These are phyloP conservation scores for Bauhinia variegata DNA, from an alignment of 306 rosid species.

Conservation along the genomic window DNA sequence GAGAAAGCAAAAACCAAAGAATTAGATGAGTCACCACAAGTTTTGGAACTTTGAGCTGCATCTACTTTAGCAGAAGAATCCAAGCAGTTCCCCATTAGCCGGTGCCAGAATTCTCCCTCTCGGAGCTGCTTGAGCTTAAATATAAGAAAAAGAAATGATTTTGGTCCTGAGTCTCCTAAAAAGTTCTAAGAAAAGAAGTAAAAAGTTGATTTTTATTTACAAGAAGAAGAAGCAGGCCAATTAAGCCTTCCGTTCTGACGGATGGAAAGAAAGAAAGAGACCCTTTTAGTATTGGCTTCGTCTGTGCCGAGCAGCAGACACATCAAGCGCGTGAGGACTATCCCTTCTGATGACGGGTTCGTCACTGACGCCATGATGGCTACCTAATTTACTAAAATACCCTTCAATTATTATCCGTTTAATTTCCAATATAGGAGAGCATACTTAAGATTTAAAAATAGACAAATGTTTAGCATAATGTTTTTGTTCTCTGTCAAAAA, in stretches of 20 bases:
- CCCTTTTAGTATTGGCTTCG: conserved; percentile 30
- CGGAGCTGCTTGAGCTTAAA: conserved; percentile 14
- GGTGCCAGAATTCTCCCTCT: neutral
- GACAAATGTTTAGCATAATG: too few relatives aligned
- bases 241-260: neutral
- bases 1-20: neutral
- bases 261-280: conserved; percentile 7
- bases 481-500: too few relatives aligned
- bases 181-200: neutral
- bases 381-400: conserved; percentile 13
- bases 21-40: conserved; percentile 52
- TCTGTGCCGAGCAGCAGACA: conserved; percentile 10
- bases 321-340: conserved; percentile 40
- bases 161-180: neutral
- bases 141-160: neutral
- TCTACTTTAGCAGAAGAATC: conserved; percentile 83
- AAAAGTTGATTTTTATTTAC: conserved; percentile 12
- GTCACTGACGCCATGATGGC: neutral
- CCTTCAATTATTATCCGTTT: neutral
- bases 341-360: conserved; percentile 17
- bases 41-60: conserved; percentile 57
- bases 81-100: conserved; percentile 80
- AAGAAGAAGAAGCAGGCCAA: neutral
- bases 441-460: too few relatives aligned
- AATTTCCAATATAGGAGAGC: too few relatives aligned